Conservation (phyloP, 768 basidiomycete species). For the Russula olivacea region DNA sequence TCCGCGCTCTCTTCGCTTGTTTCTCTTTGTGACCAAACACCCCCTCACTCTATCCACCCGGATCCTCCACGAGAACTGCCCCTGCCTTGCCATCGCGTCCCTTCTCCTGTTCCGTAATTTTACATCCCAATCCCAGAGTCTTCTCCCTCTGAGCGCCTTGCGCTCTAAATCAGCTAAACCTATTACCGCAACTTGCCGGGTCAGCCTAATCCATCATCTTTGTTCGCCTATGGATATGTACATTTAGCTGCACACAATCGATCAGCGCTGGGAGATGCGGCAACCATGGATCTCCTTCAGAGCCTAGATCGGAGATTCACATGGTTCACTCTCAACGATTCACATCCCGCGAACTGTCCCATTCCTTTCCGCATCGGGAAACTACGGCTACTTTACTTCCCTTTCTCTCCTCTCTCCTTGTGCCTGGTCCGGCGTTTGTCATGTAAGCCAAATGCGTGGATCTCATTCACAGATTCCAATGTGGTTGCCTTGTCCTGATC, state of each 20-base stretch:
- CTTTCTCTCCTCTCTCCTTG: neutral
- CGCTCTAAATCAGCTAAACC: conserved; percentile 25
- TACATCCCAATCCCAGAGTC: conserved; percentile 19
- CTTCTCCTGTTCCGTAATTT: conserved; percentile 25
- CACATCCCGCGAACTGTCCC: conserved; percentile 24
- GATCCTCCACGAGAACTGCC: conserved; percentile 20
- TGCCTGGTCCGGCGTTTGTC: conserved; percentile 23
- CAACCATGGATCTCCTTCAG: conserved; percentile 22
- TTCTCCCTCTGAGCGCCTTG: conserved; percentile 20
- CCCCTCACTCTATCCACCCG: conserved; percentile 18
- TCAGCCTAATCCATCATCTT: conserved; percentile 20
- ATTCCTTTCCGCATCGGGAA: conserved; percentile 19
- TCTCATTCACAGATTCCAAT: conserved; percentile 24
- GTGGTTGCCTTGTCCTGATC: conserved; percentile 10
- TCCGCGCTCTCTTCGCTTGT: conserved; percentile 23
- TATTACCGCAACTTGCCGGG: conserved; percentile 22
- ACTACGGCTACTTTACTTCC: conserved; percentile 21
- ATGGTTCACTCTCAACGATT: conserved; percentile 10
- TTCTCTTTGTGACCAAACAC: conserved; percentile 20
- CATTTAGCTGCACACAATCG: conserved; percentile 15
- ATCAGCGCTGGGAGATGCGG: conserved; percentile 21
- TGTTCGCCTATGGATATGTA: neutral
- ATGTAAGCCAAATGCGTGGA: conserved; percentile 25
- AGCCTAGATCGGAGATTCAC: conserved; percentile 20
- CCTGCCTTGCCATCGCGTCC: conserved; percentile 17